Evolutionary conservation across 129 eudicot species (phyloP), one percentile per base, ranked within the genome.

Genomic region (Helichrysum umbraculigerum): DNA sequence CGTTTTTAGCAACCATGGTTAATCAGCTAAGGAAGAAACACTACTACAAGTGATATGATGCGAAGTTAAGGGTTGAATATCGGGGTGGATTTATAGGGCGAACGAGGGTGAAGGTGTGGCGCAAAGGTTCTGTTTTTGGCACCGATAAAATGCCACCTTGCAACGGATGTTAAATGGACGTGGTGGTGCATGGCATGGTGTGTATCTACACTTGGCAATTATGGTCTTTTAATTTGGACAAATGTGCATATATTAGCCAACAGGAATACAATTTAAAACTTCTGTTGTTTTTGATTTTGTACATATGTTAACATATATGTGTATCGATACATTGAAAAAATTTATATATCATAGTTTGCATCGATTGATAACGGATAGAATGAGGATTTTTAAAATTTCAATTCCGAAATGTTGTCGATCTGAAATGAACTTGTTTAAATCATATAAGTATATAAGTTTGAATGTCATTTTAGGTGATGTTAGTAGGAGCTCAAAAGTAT

Each of bases 1-100:
- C 63, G 19, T 76, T 83, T 37, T 19, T 74, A 73, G 85, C 37
- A 75, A 57, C 85, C 89, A 88, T 91, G 71, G 73, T 68, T 44
- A n/a, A 10, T 41, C 16, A 9, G 15, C n/a, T 47, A 14, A 3
- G 3, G 59, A 12, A 64, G 59, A 7, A 47, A 47, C 17, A 47
- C 54, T 44, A 44, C 5, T 39, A 71, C 42, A 16, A 32, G 30
- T 21, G 66, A 37, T 60, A n/a, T 17, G 59, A 28, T 70, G 64
- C 56, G 37, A 5, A 9, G 22, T 65, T 42, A 3, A 70, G 15
- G 68, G 30, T 25, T 3, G 50, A 73, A 34, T 75, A 44, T 61
- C 30, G 41, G 11, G 75, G 73, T 80, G 79, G 61, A 56, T 71
- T 56, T 70, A 54, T 70, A 54, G 59, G 60, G 67, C 6, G 60